Percentiles rank a stretch among this genome's conserved stretches.
Evolutionary conservation across 2,329 filamentous ascomycete species (phyloP).

Genomic region (Aspergillus aculeatinus): DNA sequence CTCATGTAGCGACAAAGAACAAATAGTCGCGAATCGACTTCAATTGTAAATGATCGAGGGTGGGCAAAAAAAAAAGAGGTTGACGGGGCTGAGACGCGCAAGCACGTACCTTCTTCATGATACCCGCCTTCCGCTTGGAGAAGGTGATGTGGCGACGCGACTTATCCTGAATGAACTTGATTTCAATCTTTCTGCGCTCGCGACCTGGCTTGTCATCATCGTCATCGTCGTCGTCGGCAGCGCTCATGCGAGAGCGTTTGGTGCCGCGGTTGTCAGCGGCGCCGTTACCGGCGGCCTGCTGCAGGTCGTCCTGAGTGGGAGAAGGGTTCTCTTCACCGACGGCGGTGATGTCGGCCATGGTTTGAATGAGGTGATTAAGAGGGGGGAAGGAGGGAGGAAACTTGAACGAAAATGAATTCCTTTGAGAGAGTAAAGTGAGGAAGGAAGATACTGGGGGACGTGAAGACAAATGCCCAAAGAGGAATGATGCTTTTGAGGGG

Average conservation of each 20-base stretch:
- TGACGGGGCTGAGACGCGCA: slow-evolving; percentile 19
- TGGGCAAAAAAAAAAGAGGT: slow-evolving; percentile 5
- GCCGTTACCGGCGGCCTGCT: slow-evolving; percentile 65
- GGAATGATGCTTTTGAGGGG: slow-evolving; percentile 44
- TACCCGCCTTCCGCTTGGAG: slow-evolving; percentile 98
- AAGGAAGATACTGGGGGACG: slow-evolving; percentile 20
- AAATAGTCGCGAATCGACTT: background rate
- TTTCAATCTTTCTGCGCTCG: slow-evolving; percentile 99
- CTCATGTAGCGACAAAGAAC: slow-evolving; percentile 5
- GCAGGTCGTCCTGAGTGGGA: slow-evolving; percentile 70
- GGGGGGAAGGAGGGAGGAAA: slow-evolving; percentile 11
- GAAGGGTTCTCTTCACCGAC: slow-evolving; percentile 73
- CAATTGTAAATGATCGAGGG: background rate
- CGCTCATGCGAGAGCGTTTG: slow-evolving; percentile 79
- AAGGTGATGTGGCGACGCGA: slow-evolving; percentile 99
- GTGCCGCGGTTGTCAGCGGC: slow-evolving; percentile 73
- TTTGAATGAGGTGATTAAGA: slow-evolving; percentile 18
- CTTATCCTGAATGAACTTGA: slow-evolving; percentile 99
- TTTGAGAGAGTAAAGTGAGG: slow-evolving; percentile 12
- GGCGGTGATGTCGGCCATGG: slow-evolving; percentile 77
- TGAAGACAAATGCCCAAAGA: slow-evolving; percentile 41
- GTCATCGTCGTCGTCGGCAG: slow-evolving; percentile 86
- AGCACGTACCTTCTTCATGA: slow-evolving; percentile 95
- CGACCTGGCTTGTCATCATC: slow-evolving; percentile 97
- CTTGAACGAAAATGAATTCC: slow-evolving; percentile 10